These are phyloP conservation scores for Bondarzewia mesenterica DNA, from an alignment of 1,284 basidiomycete species.

Conservation along the genomic window DNA sequence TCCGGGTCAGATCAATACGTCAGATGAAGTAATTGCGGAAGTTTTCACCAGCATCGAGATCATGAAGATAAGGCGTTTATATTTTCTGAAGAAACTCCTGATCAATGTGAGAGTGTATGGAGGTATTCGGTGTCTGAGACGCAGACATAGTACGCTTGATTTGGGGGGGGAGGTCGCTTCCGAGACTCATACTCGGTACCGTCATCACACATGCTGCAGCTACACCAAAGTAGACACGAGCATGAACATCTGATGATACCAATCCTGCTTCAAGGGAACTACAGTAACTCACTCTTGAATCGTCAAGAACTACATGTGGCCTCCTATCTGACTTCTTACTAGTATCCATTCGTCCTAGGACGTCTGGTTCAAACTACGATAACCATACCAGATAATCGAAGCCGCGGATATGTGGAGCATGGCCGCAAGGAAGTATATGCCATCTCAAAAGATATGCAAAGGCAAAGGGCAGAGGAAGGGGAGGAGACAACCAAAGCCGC, in stretches of 20 bases:
- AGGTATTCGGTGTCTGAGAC: slow-evolving; percentile 21
- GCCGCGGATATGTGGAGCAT: slow-evolving; percentile 35
- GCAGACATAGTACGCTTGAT: background rate
- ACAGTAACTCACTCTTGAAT: slow-evolving; percentile 59
- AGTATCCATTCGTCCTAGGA: slow-evolving; percentile 33
- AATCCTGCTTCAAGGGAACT: background rate
- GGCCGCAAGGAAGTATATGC: no score
- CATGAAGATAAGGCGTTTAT: slow-evolving; percentile 53
- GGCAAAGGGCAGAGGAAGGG: no score
- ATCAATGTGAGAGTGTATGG: no score
- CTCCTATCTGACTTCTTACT: slow-evolving; percentile 44
- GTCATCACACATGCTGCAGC: slow-evolving; percentile 43
- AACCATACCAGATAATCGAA: slow-evolving; percentile 42
- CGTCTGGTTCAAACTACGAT: slow-evolving; percentile 27
- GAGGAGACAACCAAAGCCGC: no score
- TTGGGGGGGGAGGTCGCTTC: slow-evolving; percentile 41
- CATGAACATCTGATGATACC: background rate
- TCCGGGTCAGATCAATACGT: slow-evolving; percentile 1
- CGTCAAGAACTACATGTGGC: slow-evolving; percentile 66
- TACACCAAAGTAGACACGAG: slow-evolving; percentile 28
- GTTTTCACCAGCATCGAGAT: slow-evolving; percentile 47
- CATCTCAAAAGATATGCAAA: no score
- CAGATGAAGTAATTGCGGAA: background rate
- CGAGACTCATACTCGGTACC: slow-evolving; percentile 36
- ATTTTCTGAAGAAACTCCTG: slow-evolving; percentile 33